phyloP scores from a whole-genome alignment of 2,329 filamentous ascomycete genomes.

The Cladosporium oxysporum region DNA sequence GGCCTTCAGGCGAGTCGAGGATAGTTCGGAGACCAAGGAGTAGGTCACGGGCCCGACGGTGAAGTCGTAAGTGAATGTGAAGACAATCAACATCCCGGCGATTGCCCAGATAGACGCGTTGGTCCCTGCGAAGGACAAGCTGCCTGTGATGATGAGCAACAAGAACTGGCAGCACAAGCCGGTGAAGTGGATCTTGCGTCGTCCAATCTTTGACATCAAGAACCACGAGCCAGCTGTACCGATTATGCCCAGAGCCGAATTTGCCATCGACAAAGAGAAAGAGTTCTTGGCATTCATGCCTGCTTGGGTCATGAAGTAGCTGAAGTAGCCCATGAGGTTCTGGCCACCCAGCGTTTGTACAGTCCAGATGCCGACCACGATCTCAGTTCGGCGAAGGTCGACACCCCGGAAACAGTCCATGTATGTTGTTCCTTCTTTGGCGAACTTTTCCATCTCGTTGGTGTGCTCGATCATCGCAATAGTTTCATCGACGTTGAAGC shows the following conservation, averaged over 20 bases:
- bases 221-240: slow-evolving; percentile 79
- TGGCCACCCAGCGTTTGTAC: slow-evolving; percentile 39
- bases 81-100: slow-evolving; percentile 23
- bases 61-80: slow-evolving; percentile 28
- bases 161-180: slow-evolving; percentile 69
- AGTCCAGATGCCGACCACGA: slow-evolving; percentile 52
- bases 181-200: slow-evolving; percentile 71
- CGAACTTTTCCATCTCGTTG: slow-evolving; percentile 37
- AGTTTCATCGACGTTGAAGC: slow-evolving; percentile 71
- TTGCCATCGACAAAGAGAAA: slow-evolving; percentile 51
- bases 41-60: slow-evolving; percentile 31
- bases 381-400: slow-evolving; percentile 41
- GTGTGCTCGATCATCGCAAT: slow-evolving; percentile 90
- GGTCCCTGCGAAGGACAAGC: slow-evolving; percentile 48
- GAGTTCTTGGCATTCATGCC: slow-evolving; percentile 42
- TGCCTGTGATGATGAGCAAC: slow-evolving; percentile 62
- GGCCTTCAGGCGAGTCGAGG: slow-evolving; percentile 76
- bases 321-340: slow-evolving; percentile 38
- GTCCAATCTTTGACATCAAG: slow-evolving; percentile 71
- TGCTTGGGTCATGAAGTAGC: slow-evolving; percentile 49
- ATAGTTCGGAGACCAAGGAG: slow-evolving; percentile 37
- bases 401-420: slow-evolving; percentile 42
- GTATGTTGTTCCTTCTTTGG: slow-evolving; percentile 25
- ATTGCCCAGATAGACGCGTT: slow-evolving; percentile 42
- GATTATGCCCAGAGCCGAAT: slow-evolving; percentile 66